Base-by-base conservation (phyloP, 805 yeast species). In the Starmerella sp. region DNA sequence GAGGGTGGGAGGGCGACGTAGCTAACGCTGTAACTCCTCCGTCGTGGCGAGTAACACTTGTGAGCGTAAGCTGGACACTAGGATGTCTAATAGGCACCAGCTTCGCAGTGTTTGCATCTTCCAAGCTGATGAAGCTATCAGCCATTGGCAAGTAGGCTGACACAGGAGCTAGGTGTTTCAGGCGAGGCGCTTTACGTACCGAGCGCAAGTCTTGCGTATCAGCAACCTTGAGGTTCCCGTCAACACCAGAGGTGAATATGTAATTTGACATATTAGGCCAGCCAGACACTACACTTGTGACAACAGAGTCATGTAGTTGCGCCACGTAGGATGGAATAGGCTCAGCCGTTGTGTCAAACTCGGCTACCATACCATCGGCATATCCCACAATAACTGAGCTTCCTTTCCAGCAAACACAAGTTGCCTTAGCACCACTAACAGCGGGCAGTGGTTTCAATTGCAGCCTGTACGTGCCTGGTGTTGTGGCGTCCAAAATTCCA, bases 291-390 rank as follows among this genome's bases (percentile, higher is more conserved):
- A 76, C 56, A 0, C 73, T 63, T 9, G 69, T 59, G 6, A 77
- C 67, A 52, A 69, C 69, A 0, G 74, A 69, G 4, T 69, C 66
- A 52, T 73, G 76, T 4, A 75, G 54, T 28, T 73, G 75, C 31
- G 65, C 62, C 30, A 71, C 65, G 55, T 58, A 73, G 1, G 75
- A 69, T 0, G 80, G 80, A 17, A 29, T 8, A 0, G 53, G 22
- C 1, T 47, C 35, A 14, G 67, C 67, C 3, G 60, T 39, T 0
- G 80, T 60, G 10, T 73, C 69, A 55, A 75, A 82, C 62, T 83
- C 88, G 0, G 80, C 81, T 9, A 84, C 67, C 34, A 70, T 70
- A 0, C 93, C 93, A 52, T 78, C 76, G 2, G 72, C 66, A 5
- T 79, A 75, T 0, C 90, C 91, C 34, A 80, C 78, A 2, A 82